Percentiles rank a stretch among this genome's conserved stretches.
phyloP scores from a whole-genome alignment of 2,329 filamentous ascomycete species.

The Epichloe sylvatica region DNA sequence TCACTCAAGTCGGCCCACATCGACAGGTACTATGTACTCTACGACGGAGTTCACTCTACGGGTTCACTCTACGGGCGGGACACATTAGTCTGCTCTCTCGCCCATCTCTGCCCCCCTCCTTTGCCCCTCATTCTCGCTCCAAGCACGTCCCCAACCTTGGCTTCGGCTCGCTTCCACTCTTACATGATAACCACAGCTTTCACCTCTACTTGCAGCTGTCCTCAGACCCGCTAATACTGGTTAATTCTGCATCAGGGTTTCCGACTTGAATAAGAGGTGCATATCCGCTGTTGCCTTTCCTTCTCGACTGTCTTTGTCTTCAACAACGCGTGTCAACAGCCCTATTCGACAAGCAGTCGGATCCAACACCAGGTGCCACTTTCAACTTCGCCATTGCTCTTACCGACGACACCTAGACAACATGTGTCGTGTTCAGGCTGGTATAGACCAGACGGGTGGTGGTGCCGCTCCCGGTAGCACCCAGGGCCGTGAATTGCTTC shows the following conservation, averaged over 20 bases:
- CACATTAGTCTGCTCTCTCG: neutral
- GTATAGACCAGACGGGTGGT: constrained; percentile 20
- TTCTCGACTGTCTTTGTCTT: neutral
- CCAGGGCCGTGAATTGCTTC: constrained; percentile 61
- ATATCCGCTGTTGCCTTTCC: neutral
- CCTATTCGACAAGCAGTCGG: neutral
- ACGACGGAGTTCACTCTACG: too few species aligned
- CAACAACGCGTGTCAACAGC: neutral
- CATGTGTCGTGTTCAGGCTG: constrained; percentile 47
- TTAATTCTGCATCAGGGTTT: neutral
- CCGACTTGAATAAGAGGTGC: neutral
- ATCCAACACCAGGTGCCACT: constrained; percentile 3
- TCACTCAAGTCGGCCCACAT: too few species aligned
- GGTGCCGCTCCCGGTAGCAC: constrained; percentile 10
- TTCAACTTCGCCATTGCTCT: constrained; percentile 48
- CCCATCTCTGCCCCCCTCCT: neutral
- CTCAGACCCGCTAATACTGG: neutral
- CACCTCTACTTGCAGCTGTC: constrained; percentile 5
- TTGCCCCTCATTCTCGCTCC: neutral
- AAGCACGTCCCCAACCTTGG: neutral
- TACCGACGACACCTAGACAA: constrained; percentile 45
- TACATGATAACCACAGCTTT: constrained; percentile 1
- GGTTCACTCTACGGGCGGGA: too few species aligned
- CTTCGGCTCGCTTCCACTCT: neutral
- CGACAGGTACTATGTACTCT: too few species aligned